Conservation (phyloP, 2,329 filamentous ascomycete genomes). For the Talaromyces islandicus region DNA sequence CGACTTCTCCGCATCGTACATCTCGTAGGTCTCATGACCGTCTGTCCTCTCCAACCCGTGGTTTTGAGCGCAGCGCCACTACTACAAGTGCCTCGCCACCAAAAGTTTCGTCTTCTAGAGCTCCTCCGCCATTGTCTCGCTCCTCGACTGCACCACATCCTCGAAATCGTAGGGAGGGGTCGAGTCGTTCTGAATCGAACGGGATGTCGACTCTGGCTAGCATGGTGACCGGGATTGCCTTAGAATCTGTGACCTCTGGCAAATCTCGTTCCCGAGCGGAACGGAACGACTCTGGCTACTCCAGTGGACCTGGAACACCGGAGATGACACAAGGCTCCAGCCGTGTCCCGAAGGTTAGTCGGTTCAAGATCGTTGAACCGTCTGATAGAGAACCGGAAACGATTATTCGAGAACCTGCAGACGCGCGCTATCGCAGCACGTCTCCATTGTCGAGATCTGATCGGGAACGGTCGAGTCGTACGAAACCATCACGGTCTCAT, state of each 20-base stretch:
- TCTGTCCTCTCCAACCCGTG: slow-evolving; percentile 18
- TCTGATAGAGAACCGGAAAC: slow-evolving; percentile 17
- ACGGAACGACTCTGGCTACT: slow-evolving; percentile 40
- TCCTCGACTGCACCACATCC: slow-evolving; percentile 25
- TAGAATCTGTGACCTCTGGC: slow-evolving; percentile 13
- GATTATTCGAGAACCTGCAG: slow-evolving; percentile 20
- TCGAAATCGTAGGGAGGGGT: slow-evolving; percentile 23
- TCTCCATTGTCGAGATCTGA: slow-evolving; percentile 22
- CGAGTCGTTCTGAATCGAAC: slow-evolving; percentile 43
- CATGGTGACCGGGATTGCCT: slow-evolving; percentile 2
- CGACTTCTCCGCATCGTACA: slow-evolving; percentile 22
- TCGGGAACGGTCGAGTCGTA: slow-evolving; percentile 11
- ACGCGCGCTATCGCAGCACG: slow-evolving; percentile 21
- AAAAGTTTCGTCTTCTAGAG: slow-evolving; percentile 23
- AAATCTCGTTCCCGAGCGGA: slow-evolving; percentile 30
- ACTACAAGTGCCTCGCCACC: slow-evolving; percentile 29
- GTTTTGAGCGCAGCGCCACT: slow-evolving; percentile 23
- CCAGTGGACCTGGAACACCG: slow-evolving; percentile 36
- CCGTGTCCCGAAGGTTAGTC: slow-evolving; percentile 28
- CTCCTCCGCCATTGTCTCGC: slow-evolving; percentile 26
- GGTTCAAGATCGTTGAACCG: slow-evolving; percentile 27
- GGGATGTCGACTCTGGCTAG: neutral
- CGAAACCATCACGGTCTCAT: slow-evolving; percentile 23
- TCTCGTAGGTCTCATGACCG: slow-evolving; percentile 23
- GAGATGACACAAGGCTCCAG: slow-evolving; percentile 28